Percentiles rank a stretch among this genome's conserved stretches.
These are phyloP conservation scores for Ogataea nakhonphanomensis DNA, from an alignment of 805 yeast species.

Conservation along the genomic window DNA sequence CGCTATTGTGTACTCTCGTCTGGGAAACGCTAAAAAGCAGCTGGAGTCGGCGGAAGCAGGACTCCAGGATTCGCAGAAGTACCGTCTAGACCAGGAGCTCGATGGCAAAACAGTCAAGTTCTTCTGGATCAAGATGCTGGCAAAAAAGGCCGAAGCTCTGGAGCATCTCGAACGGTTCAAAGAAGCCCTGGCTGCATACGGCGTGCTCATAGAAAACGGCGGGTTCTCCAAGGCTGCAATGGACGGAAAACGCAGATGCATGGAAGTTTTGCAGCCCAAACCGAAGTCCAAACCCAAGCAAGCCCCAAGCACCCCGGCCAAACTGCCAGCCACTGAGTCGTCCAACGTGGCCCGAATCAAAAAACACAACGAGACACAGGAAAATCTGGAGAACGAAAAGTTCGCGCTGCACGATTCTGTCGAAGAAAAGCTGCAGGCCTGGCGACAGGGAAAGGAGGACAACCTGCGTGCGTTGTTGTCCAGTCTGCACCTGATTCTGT, in stretches of 20 bases:
- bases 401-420: slow-evolving; percentile 63
- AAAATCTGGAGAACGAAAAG: slow-evolving; percentile 52
- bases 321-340: slow-evolving; percentile 17
- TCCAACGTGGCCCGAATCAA: slow-evolving; percentile 52
- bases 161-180: slow-evolving; percentile 73
- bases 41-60: slow-evolving; percentile 47
- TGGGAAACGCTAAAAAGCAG: slow-evolving; percentile 65
- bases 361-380: slow-evolving; percentile 43
- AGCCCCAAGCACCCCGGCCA: slow-evolving; percentile 18
- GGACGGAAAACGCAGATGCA: slow-evolving; percentile 83
- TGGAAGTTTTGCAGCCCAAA: slow-evolving; percentile 55
- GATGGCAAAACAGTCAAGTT: slow-evolving; percentile 55
- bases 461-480: slow-evolving; percentile 77
- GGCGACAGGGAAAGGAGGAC: slow-evolving; percentile 77
- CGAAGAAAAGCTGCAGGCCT: slow-evolving; percentile 46
- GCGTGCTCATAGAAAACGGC: slow-evolving; percentile 62
- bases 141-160: slow-evolving; percentile 75
- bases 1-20: slow-evolving; percentile 59
- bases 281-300: slow-evolving; percentile 30
- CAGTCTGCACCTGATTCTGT: slow-evolving; percentile 61
- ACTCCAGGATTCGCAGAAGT: slow-evolving; percentile 26
- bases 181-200: slow-evolving; percentile 62
- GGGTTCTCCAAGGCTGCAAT: slow-evolving; percentile 57
- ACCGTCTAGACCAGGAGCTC: slow-evolving; percentile 35
- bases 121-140: slow-evolving; percentile 69